A percentile compares a stretch with the other conserved stretches of the same genome.
Evolutionary conservation across 495 filamentous ascomycete genomes (phyloP).

Genomic region (Venustampulla echinocandica): DNA sequence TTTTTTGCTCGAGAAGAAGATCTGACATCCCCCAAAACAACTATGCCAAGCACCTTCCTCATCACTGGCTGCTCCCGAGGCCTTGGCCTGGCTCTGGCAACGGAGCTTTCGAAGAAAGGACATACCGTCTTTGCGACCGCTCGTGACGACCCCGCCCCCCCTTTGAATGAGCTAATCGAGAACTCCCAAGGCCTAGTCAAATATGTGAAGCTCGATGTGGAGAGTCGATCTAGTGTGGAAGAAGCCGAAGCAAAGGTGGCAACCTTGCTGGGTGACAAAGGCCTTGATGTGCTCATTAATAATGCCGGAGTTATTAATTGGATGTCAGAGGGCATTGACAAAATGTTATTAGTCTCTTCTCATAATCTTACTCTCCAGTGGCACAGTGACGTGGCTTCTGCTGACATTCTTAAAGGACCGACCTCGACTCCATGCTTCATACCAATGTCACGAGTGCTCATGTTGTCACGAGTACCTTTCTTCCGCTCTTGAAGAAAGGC

Average conservation of each 20-base stretch:
- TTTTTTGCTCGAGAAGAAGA: too few species aligned
- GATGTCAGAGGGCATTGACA: slow-evolving; percentile 21
- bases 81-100: slow-evolving; percentile 31
- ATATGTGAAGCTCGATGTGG: slow-evolving; percentile 27
- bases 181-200: slow-evolving; percentile 23
- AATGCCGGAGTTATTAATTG: slow-evolving; percentile 29
- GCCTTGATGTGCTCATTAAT: slow-evolving; percentile 35
- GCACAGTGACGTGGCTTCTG: slow-evolving; percentile 9
- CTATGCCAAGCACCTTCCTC: too few species aligned
- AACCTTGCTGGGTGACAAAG: slow-evolving; percentile 15
- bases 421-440: slow-evolving; percentile 33
- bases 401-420: slow-evolving; percentile 19
- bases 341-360: slow-evolving; percentile 31
- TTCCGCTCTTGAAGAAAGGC: slow-evolving; percentile 39
- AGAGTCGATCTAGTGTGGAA: slow-evolving; percentile 22
- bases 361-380: too few species aligned
- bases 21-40: too few species aligned
- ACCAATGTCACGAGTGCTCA: slow-evolving; percentile 39
- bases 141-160: slow-evolving; percentile 23
- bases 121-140: slow-evolving; percentile 31
- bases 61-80: slow-evolving; percentile 35
- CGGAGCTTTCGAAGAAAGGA: slow-evolving; percentile 27
- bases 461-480: slow-evolving; percentile 33
- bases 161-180: slow-evolving; percentile 16
- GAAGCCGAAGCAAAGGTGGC: slow-evolving; percentile 26